Percentiles rank a stretch among this genome's conserved stretches.
phyloP scores from a whole-genome alignment of 768 basidiomycete genomes.

The Naganishia vishniacii region DNA sequence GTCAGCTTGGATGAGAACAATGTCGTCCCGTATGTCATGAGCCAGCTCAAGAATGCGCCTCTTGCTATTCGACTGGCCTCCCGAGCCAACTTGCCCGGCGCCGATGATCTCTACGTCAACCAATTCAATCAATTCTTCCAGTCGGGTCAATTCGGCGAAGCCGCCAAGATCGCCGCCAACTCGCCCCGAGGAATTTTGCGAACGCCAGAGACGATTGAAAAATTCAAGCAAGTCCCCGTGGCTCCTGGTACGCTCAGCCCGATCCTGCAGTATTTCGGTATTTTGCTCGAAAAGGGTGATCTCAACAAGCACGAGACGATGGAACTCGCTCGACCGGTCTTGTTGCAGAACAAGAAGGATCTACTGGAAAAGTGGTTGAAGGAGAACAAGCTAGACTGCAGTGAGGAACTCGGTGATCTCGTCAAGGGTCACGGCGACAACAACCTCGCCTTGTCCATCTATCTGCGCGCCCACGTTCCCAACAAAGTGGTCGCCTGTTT shows the following conservation, averaged over 20 bases:
- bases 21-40: slow-evolving; percentile 88
- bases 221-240: slow-evolving; percentile 92
- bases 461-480: slow-evolving; percentile 92
- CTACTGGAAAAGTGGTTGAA: slow-evolving; percentile 98
- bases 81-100: slow-evolving; percentile 90
- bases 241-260: slow-evolving; percentile 85
- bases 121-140: slow-evolving; percentile 90
- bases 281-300: slow-evolving; percentile 95
- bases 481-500: slow-evolving; percentile 99
- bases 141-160: slow-evolving; percentile 80
- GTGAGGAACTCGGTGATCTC: slow-evolving; percentile 95
- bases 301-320: slow-evolving; percentile 93
- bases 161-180: slow-evolving; percentile 95
- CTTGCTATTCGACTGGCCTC: slow-evolving; percentile 97
- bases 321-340: slow-evolving; percentile 89
- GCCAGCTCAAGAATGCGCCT: slow-evolving; percentile 90
- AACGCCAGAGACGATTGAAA: slow-evolving; percentile 89
- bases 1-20: slow-evolving; percentile 96
- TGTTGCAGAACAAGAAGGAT: slow-evolving; percentile 93
- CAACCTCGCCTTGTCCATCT: slow-evolving; percentile 94
- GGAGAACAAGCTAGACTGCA: slow-evolving; percentile 99
- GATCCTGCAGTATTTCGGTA: slow-evolving; percentile 96
- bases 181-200: slow-evolving; percentile 93
- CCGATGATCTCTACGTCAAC: slow-evolving; percentile 89
- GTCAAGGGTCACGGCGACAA: slow-evolving; percentile 82